These are phyloP conservation scores for Aleurites moluccanus DNA, from an alignment of 441 rosid species.

Conservation along the genomic window DNA sequence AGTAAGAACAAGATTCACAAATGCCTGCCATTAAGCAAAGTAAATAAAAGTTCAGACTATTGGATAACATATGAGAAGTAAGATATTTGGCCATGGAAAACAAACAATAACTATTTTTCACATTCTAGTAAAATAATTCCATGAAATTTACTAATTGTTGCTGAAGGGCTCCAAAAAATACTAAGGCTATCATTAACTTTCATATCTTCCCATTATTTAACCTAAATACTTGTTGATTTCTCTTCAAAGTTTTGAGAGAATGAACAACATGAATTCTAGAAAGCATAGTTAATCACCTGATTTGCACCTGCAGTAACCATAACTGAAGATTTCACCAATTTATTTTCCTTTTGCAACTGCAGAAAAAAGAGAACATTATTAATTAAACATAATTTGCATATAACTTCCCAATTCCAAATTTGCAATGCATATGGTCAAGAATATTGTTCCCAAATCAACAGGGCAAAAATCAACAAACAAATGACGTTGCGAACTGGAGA, in stretches of 20 bases:
- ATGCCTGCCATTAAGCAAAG: slow-evolving; percentile 63
- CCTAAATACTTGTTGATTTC: not conserved
- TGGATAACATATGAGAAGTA: not conserved
- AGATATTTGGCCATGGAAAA: slow-evolving; percentile 11
- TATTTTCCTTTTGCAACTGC: slow-evolving; percentile 81
- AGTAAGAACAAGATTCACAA: slow-evolving; percentile 85
- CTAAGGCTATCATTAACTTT: not conserved
- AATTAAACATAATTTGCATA: not conserved
- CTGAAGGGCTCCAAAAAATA: slow-evolving; percentile 3
- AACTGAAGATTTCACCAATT: slow-evolving; percentile 71
- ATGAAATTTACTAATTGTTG: not conserved
- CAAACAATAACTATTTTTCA: slow-evolving; percentile 7
- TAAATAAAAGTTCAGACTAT: slow-evolving; percentile 14
- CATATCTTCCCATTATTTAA: not conserved
- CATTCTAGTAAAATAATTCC: not conserved
- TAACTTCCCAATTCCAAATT: not conserved
- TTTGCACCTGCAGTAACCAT: slow-evolving; percentile 99
- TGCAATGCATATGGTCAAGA: not conserved
- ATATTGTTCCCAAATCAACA: not conserved
- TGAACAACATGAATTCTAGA: slow-evolving; percentile 9
- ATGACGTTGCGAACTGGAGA: not conserved
- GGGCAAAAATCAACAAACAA: not conserved
- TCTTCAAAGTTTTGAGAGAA: not conserved
- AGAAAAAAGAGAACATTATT: slow-evolving; percentile 7
- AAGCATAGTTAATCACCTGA: slow-evolving; percentile 51